A percentile compares a stretch with the other conserved stretches of the same genome.
phyloP scores from a whole-genome alignment of 2,329 filamentous ascomycete genomes.

The Pyricularia pennisetigena region DNA sequence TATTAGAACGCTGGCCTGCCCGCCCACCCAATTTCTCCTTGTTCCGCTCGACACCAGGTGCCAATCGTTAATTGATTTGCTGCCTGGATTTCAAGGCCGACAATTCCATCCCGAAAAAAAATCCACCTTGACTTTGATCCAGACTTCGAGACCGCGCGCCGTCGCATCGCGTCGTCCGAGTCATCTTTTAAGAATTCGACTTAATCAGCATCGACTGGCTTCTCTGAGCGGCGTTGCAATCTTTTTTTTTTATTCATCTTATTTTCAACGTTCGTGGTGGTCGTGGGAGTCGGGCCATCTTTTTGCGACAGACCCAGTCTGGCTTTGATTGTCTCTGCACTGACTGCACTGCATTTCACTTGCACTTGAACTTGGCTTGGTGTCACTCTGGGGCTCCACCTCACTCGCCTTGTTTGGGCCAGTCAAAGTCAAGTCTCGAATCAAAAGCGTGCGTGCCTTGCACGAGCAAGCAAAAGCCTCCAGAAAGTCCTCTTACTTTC shows the following conservation, averaged over 20 bases:
- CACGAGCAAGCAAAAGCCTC: background rate
- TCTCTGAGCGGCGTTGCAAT: background rate
- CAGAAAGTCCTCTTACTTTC: background rate
- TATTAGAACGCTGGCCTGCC: slow-evolving; percentile 16
- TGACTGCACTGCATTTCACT: background rate
- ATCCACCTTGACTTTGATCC: background rate
- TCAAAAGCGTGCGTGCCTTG: background rate
- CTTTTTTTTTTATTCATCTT: background rate
- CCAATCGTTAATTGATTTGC: slow-evolving; percentile 1
- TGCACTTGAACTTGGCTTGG: background rate
- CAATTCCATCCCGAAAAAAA: background rate
- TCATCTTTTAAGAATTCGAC: background rate
- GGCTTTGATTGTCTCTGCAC: background rate
- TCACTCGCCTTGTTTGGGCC: background rate
- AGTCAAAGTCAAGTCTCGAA: background rate
- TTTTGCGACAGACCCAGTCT: background rate
- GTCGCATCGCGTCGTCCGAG: background rate
- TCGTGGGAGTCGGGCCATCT: background rate
- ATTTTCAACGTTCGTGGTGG: background rate
- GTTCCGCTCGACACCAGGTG: slow-evolving; percentile 4
- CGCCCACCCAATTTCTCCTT: slow-evolving; percentile 9
- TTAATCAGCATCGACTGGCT: background rate
- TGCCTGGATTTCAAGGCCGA: background rate
- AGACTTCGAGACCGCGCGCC: background rate
- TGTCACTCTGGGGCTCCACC: background rate